Evolutionary conservation across 192 early-diverging fungal species (phyloP).

Genomic region (Phycomyces blakesleeanus): DNA sequence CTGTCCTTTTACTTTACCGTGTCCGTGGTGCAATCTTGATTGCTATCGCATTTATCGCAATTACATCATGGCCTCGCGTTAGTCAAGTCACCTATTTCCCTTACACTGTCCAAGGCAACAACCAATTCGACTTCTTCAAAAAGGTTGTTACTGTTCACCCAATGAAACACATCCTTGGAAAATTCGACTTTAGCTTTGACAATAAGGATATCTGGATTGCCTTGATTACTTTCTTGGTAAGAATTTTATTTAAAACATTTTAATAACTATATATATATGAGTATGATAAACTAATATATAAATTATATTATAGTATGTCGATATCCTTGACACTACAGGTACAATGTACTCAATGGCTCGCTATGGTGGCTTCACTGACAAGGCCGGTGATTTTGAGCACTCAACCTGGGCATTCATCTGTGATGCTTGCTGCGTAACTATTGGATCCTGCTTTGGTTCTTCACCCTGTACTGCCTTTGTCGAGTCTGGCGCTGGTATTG

Average conservation of each 20-base stretch:
- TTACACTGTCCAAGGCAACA: conserved; percentile 55
- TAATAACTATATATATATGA: no score
- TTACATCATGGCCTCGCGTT: conserved; percentile 69
- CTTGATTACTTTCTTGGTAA: conserved; percentile 67
- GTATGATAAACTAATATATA: no score
- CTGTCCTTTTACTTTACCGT: conserved; percentile 56
- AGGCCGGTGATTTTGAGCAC: conserved; percentile 76
- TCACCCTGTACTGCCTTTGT: conserved; percentile 78
- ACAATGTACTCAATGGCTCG: conserved; percentile 84
- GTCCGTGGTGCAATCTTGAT: conserved; percentile 71
- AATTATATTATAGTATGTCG: conserved; percentile 52
- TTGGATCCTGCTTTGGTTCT: conserved; percentile 71
- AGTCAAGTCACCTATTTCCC: conserved; percentile 76
- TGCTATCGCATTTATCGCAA: conserved; percentile 65
- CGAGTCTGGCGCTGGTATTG: conserved; percentile 79
- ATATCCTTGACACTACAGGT: conserved; percentile 83
- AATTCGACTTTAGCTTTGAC: conserved; percentile 60
- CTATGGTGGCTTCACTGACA: conserved; percentile 74
- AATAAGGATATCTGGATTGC: conserved; percentile 72
- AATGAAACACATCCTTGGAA: conserved; percentile 53
- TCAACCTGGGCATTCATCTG: conserved; percentile 70
- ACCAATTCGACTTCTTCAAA: conserved; percentile 66
- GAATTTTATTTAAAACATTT: background rate
- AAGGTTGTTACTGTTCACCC: conserved; percentile 64
- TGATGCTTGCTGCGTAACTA: conserved; percentile 60